Evolutionary conservation across 73 alveolate genomes (phyloP), one percentile per base, ranked within the genome.

Genomic region (Tetrahymena thermophila): DNA sequence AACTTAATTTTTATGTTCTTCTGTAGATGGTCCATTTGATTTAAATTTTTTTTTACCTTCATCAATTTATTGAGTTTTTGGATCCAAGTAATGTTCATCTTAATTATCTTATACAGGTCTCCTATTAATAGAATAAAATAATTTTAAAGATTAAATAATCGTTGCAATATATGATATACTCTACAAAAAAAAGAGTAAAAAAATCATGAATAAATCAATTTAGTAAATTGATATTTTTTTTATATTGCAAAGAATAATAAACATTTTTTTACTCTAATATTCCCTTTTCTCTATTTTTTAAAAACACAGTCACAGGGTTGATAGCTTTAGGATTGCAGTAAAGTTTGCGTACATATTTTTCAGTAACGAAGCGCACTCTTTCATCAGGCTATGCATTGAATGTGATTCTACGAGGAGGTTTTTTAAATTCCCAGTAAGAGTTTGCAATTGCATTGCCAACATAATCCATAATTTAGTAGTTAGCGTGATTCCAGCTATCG

Each of bases 371-470:
- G 1, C 89, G 89, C 5, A 71, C 89, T 71, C 89, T 71, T 31
- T 71, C 89, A 23, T 71, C 89, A 28, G 89, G 89, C 13, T 71
- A 25, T 71, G 89, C 35, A 71, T 71, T 71, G 37, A 23, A 71
- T 5, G 89, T 31, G n/a, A 71, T 71, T 71, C 89, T 71, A 31
- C 89, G 89, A 71, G 89, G 89, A 42, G 97, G 97, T 95, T 96
- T 56, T 35, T 94, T 95, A 85, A 94, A 93, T 94, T 98, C 99
- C 99, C 99, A 98, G 94, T 98, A 98, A 44, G 96, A 96, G 94
- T 98, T 98, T 19, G 99, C 98, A 56, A 97, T 94, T 94, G 96
- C 97, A 95, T 98, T 98, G 85, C 98, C 98, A 34, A 98, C 94
- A 35, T 96, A 50, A 97, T 98, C 98, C 96, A 97, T 97, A 55